phyloP scores from a whole-genome alignment of 2,329 filamentous ascomycete genomes.

The Emmonsiellopsis sp. region DNA sequence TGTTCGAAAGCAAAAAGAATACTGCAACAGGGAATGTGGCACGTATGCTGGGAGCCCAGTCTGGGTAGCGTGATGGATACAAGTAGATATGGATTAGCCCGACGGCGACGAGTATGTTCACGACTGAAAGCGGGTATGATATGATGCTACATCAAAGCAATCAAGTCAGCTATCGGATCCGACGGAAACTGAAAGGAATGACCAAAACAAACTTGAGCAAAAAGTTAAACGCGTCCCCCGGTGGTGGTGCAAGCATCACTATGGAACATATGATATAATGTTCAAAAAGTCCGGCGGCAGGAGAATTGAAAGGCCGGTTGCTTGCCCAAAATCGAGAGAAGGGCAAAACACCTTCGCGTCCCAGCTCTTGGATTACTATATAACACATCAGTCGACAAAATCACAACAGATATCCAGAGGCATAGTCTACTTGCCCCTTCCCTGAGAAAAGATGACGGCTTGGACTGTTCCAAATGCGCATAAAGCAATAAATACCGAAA shows the following conservation, averaged over 20 bases:
- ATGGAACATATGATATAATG: conserved; percentile 59
- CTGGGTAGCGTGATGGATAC: conserved; percentile 28
- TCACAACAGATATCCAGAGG: background rate
- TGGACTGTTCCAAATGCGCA: conserved; percentile 54
- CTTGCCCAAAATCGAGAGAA: conserved; percentile 60
- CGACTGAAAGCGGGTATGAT: conserved; percentile 33
- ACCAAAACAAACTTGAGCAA: conserved; percentile 27
- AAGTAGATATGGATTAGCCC: conserved; percentile 40
- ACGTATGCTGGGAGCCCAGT: conserved; percentile 41
- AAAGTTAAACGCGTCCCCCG: conserved; percentile 61
- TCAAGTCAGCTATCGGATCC: background rate
- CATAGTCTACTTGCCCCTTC: conserved; percentile 23
- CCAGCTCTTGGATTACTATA: conserved; percentile 46
- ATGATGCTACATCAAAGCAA: conserved; percentile 20
- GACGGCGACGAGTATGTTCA: conserved; percentile 43
- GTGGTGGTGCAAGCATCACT: conserved; percentile 56
- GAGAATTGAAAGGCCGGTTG: conserved; percentile 57
- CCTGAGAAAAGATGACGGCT: conserved; percentile 44
- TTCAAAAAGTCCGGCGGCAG: conserved; percentile 48
- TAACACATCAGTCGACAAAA: conserved; percentile 3
- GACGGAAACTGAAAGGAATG: background rate
- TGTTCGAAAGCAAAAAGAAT: conserved; percentile 45
- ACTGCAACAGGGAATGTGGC: conserved; percentile 41
- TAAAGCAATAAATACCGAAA: conserved; percentile 53
- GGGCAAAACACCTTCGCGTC: conserved; percentile 59